Base-by-base conservation (phyloP, 257 asterid species). In the Jacaranda copaia region DNA sequence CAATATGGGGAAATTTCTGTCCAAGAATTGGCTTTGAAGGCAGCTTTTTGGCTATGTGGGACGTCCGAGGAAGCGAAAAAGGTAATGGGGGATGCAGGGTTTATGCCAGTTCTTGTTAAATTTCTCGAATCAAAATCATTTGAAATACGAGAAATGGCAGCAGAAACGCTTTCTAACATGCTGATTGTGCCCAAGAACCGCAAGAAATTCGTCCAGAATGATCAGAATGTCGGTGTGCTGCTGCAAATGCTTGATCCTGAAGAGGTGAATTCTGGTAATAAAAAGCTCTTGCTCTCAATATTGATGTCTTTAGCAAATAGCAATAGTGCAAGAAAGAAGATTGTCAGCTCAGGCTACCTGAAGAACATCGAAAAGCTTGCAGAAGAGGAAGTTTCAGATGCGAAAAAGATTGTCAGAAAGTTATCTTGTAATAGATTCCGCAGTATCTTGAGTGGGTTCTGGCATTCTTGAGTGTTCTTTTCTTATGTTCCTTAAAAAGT, bases 61-160 rank as follows among this genome's bases (percentile, higher is more conserved):
- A 80, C 89, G 8, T 96, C 96, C 0, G 93, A 86, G 58, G 93
- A 88, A 48, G 93, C 98, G 18, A 96, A 91, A 88, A 93, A 86
- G 65, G 83, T 86, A 40, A 96, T 93, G 97, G 98, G 99, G n/a
- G 93, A 96, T 16, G 88, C 87, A 15, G 99, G 99, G 49, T 84
- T 96, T 72, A 90, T 93, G 91, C 89, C 93, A 0, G 95, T 88
- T 76, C 81, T 96, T 0, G 91, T 91, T 19, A 85, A 74, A 42
- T 90, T 91, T 78, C 96, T 96, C 7, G 92, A 88, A 16, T 91
- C 97, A 0, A 87, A 89, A 43, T 89, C 97, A 1, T 80, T 78
- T 36, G 96, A 93, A 11, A 81, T 88, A 15, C 83, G 96, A 5
- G 98, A 93, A 81, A 87, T 89, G 81, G 97, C 98, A 4, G 91